Evolutionary conservation across 2,329 filamentous ascomycete species (phyloP).

Genomic region (Fusarium sp.): DNA sequence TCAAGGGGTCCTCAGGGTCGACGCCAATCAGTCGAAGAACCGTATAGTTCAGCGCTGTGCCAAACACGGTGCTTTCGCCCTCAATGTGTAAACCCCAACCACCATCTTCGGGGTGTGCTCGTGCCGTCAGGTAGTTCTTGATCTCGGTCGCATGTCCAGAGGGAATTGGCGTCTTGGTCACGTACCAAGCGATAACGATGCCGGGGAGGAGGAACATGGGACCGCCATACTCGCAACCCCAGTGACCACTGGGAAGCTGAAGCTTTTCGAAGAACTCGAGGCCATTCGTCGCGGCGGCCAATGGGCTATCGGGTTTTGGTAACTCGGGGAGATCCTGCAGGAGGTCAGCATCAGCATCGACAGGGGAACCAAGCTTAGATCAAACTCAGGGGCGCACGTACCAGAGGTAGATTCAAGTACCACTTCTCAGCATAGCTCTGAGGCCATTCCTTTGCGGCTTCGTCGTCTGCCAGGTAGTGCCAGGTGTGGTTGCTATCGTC

Average conservation of each 20-base stretch:
- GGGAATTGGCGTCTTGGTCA: slow-evolving; percentile 88
- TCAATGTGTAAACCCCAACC: slow-evolving; percentile 98
- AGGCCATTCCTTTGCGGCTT: slow-evolving; percentile 81
- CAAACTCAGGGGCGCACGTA: slow-evolving; percentile 53
- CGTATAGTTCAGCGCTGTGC: slow-evolving; percentile 89
- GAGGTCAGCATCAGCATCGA: slow-evolving; percentile 14
- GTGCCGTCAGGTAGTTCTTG: slow-evolving; percentile 89
- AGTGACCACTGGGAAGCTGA: slow-evolving; percentile 89
- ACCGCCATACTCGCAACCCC: slow-evolving; percentile 97
- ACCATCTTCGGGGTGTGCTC: slow-evolving; percentile 88
- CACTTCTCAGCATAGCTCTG: slow-evolving; percentile 92
- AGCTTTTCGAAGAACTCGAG: slow-evolving; percentile 90
- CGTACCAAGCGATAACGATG: slow-evolving; percentile 86
- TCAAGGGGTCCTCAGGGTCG: slow-evolving; percentile 82
- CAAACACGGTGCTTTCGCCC: slow-evolving; percentile 91
- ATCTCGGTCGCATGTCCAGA: slow-evolving; percentile 86
- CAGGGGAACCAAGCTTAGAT: background rate
- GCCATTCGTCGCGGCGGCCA: slow-evolving; percentile 84
- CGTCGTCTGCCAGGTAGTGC: slow-evolving; percentile 86
- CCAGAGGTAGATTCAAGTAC: slow-evolving; percentile 82
- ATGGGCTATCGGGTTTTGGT: slow-evolving; percentile 75
- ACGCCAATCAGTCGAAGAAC: slow-evolving; percentile 84
- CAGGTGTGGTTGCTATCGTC: slow-evolving; percentile 90
- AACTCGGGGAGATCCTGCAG: slow-evolving; percentile 79
- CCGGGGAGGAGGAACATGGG: slow-evolving; percentile 96